Conservation (phyloP, 2,329 filamentous ascomycete genomes). For the Penicillium sp. region DNA sequence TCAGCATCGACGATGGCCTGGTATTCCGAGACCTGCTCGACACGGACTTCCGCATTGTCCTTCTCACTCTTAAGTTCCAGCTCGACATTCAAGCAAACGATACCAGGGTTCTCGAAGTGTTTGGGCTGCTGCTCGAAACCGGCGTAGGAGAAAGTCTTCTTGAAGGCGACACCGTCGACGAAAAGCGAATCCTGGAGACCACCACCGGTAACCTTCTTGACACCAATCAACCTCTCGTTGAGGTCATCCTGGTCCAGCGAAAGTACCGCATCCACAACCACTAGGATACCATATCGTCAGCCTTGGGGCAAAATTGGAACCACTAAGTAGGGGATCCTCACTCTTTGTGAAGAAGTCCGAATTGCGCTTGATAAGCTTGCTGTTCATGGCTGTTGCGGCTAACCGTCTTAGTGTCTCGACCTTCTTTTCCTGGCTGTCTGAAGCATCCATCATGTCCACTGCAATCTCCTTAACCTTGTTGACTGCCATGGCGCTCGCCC, state of each 20-base stretch:
- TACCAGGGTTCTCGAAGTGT: slow-evolving; percentile 88
- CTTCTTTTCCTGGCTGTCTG: slow-evolving; percentile 77
- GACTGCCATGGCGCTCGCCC: slow-evolving; percentile 83
- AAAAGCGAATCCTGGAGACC: slow-evolving; percentile 95
- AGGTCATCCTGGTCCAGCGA: slow-evolving; percentile 95
- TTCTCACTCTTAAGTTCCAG: slow-evolving; percentile 98
- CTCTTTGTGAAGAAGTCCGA: slow-evolving; percentile 96
- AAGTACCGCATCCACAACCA: slow-evolving; percentile 96
- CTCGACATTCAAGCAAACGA: slow-evolving; percentile 96
- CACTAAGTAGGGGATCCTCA: slow-evolving; percentile 45
- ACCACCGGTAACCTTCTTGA: slow-evolving; percentile 97
- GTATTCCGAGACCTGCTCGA: slow-evolving; percentile 98
- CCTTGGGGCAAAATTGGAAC: not conserved
- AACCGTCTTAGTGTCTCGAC: slow-evolving; percentile 86
- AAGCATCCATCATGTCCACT: slow-evolving; percentile 64
- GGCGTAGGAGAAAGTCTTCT: slow-evolving; percentile 99
- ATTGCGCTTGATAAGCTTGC: slow-evolving; percentile 98
- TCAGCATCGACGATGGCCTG: slow-evolving; percentile 98
- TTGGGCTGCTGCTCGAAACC: slow-evolving; percentile 99
- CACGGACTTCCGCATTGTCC: slow-evolving; percentile 96
- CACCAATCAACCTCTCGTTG: slow-evolving; percentile 95
- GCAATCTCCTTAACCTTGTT: slow-evolving; percentile 99
- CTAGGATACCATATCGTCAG: slow-evolving; percentile 47
- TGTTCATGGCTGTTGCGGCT: slow-evolving; percentile 96
- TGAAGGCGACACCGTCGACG: slow-evolving; percentile 97